phyloP scores from a whole-genome alignment of 371 early-diverging fungal species.

The Rhizomucor miehei region DNA sequence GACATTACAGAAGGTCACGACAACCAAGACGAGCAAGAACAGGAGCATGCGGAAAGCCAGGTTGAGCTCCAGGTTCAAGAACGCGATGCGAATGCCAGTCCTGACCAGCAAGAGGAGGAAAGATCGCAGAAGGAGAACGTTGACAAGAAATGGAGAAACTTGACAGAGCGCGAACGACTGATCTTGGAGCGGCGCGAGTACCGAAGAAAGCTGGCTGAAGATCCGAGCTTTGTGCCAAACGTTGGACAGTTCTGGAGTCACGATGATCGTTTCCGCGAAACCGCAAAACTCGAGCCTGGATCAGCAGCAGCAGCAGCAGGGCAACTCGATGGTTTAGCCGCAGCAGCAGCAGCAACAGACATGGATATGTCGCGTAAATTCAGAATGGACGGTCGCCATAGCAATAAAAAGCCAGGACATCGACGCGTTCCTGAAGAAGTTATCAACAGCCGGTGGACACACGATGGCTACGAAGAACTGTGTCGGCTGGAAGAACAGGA shows the following conservation, averaged over 20 bases:
- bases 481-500: conserved; percentile 33
- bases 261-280: conserved; percentile 54
- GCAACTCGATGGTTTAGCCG: no score
- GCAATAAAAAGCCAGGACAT: not conserved
- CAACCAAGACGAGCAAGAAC: no score
- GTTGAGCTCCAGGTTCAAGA: no score
- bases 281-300: no score
- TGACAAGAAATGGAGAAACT: not conserved
- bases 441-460: conserved; percentile 35
- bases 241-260: conserved; percentile 61
- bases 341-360: not conserved
- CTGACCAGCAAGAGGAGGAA: not conserved
- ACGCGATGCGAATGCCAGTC: not conserved
- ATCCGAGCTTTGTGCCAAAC: conserved; percentile 60
- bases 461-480: conserved; percentile 41
- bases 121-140: not conserved
- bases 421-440: conserved; percentile 14
- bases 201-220: conserved; percentile 49
- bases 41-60: no score
- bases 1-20: no score
- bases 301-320: conserved; percentile 9
- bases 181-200: conserved; percentile 53
- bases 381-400: not conserved
- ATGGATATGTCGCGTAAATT: not conserved
- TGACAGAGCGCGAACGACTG: conserved; percentile 29